Evolutionary conservation across 2,329 filamentous ascomycete species (phyloP), one percentile per base, ranked within the genome.

Genomic region (Talaromyces sp.): DNA sequence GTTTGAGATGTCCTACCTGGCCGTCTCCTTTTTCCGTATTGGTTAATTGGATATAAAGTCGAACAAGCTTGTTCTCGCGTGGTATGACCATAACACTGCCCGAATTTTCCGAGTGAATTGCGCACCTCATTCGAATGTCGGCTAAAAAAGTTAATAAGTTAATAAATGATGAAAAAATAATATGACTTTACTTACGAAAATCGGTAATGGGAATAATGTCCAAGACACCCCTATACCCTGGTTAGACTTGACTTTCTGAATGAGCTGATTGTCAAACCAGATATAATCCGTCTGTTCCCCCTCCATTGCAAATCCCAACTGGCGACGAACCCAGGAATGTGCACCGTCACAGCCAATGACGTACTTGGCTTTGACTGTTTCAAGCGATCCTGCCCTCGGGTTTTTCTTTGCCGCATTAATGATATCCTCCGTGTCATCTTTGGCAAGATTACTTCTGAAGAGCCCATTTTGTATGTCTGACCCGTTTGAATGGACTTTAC

Each of bases 61-160:
- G 80, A 0, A 88, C 85, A 3, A 89, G 75, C 63, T 82, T 85
- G 39, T 84, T 82, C 68, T 88, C 86, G 15, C 86, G 78, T 0
- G 86, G 86, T 19, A 88, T 88, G 1, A 88, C 80, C 84, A 89
- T 86, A 27, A 89, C 72, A 58, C 80, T 85, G 0, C 87, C 86
- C 8, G 78, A 33, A 33, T 49, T 73, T 17, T 78, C 82, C 5
- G 81, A 83, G 66, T 87, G 84, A 53, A 88, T 83, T 6, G 84
- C 80, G 63, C 83, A 86, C 13, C 83, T 77, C 67, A 78, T 81
- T 11, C 86, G 80, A 52, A 88, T 84, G 62, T 87, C 84, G 42
- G 42, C 42, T 47, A 47, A 22, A 22, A 19, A 47, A 1, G 22
- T 22, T 22, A 22, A 22, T 22, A 22, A 3, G 10, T 47, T 47